Percentiles rank a stretch among this genome's conserved stretches.
Conservation (phyloP, 164 flowering plant species). For the Litsea cubeba region DNA sequence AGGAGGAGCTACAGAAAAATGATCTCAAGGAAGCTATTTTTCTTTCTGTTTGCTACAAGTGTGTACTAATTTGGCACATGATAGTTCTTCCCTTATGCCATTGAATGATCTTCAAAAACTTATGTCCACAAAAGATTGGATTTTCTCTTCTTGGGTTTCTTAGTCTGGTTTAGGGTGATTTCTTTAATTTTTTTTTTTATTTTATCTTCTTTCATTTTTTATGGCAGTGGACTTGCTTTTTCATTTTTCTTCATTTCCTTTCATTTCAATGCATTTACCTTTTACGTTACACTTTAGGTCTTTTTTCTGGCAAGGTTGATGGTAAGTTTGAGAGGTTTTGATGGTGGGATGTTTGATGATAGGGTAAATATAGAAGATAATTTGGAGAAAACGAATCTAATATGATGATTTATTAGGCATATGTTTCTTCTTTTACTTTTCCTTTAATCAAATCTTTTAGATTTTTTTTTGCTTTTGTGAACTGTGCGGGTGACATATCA, state of each 20-base stretch:
- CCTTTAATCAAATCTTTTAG: background rate
- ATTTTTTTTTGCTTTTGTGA: background rate
- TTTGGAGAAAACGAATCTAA: background rate
- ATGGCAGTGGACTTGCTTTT: background rate
- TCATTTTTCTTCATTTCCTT: background rate
- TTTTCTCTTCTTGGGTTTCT: background rate
- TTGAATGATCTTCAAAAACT: background rate
- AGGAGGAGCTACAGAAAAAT: background rate
- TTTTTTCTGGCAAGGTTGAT: background rate
- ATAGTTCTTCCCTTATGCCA: background rate
- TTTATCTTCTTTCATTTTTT: no score
- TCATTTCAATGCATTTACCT: background rate
- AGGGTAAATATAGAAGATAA: background rate
- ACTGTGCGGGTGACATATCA: background rate
- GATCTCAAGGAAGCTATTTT: background rate
- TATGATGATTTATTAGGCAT: no score
- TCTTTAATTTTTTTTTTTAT: no score
- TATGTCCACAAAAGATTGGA: background rate
- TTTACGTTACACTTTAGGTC: background rate
- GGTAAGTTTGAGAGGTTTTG: background rate
- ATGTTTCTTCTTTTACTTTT: background rate
- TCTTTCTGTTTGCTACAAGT: background rate
- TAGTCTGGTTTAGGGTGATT: background rate
- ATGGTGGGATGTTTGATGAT: background rate
- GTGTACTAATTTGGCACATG: background rate